Percentiles rank a stretch among this genome's conserved stretches.
phyloP scores from a whole-genome alignment of 2,329 filamentous ascomycete genomes.

The Claviceps humidiphila region DNA sequence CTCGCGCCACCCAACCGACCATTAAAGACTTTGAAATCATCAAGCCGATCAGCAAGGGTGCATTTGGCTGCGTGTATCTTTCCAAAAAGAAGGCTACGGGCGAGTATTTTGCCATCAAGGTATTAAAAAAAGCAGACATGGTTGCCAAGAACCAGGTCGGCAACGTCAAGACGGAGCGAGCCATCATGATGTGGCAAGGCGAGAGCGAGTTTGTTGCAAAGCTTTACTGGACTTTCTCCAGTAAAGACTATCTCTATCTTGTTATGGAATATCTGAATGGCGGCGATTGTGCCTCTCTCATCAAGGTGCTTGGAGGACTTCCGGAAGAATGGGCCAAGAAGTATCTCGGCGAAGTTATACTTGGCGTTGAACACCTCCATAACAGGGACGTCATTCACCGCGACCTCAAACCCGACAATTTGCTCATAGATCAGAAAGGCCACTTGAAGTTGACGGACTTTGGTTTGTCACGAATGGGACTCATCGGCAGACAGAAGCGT shows the following conservation, averaged over 20 bases:
- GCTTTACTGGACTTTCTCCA: slow-evolving; percentile 98
- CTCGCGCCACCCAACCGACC: slow-evolving; percentile 79
- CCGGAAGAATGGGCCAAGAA: slow-evolving; percentile 98
- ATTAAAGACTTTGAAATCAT: slow-evolving; percentile 99
- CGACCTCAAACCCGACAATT: slow-evolving; percentile 92
- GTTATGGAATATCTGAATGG: slow-evolving; percentile 99
- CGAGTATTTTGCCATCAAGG: slow-evolving; percentile 97
- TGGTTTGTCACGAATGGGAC: slow-evolving; percentile 89
- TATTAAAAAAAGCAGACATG: slow-evolving; percentile 99
- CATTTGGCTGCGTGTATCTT: slow-evolving; percentile 93
- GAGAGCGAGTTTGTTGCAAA: slow-evolving; percentile 99
- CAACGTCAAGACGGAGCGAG: slow-evolving; percentile 95
- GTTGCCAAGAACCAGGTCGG: slow-evolving; percentile 98
- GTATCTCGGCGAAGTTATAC: slow-evolving; percentile 87
- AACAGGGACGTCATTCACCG: slow-evolving; percentile 90
- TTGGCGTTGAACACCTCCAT: slow-evolving; percentile 95
- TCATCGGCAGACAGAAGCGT: slow-evolving; percentile 91
- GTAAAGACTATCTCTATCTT: slow-evolving; percentile 95
- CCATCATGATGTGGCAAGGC: slow-evolving; percentile 99
- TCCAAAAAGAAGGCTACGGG: slow-evolving; percentile 98
- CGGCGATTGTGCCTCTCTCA: slow-evolving; percentile 89
- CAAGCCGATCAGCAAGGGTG: slow-evolving; percentile 97
- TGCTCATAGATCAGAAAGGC: slow-evolving; percentile 91
- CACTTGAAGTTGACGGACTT: slow-evolving; percentile 97
- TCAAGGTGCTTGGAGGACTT: slow-evolving; percentile 83